These are phyloP conservation scores for Ophiocordyceps camponoti-rufipedis DNA, from an alignment of 2,329 filamentous ascomycete species.

Conservation along the genomic window DNA sequence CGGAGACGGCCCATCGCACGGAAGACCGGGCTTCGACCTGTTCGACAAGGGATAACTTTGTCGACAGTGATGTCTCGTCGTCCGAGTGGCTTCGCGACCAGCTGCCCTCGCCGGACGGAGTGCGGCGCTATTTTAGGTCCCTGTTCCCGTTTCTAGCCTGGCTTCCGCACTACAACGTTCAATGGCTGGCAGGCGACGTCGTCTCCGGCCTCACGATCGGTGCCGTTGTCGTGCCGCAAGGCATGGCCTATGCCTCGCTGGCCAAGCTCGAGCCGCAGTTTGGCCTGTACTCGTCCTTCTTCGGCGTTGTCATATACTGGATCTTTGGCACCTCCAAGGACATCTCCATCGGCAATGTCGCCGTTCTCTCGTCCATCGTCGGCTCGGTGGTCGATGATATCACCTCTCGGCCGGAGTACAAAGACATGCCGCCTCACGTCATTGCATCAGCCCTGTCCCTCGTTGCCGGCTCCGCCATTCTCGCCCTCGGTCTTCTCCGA, in stretches of 20 bases:
- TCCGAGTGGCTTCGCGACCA: constrained; percentile 20
- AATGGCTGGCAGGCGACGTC: constrained; percentile 27
- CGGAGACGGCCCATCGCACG: constrained; percentile 15
- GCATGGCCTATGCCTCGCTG: constrained; percentile 33
- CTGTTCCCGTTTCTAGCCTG: constrained; percentile 30
- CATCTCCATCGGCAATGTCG: constrained; percentile 64
- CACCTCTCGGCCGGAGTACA: constrained; percentile 14
- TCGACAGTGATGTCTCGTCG: constrained; percentile 24
- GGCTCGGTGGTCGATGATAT: constrained; percentile 22
- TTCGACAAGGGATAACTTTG: constrained; percentile 17
- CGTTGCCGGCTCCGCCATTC: constrained; percentile 28
- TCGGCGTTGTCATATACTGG: constrained; percentile 92
- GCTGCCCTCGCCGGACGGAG: constrained; percentile 12
- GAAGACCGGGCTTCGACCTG: constrained; percentile 17
- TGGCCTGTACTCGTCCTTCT: constrained; percentile 60
- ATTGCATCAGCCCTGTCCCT: constrained; percentile 29
- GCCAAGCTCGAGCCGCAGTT: constrained; percentile 29
- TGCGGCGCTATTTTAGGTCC: constrained; percentile 17
- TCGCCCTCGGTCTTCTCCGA: constrained; percentile 28
- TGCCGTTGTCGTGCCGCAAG: constrained; percentile 34
- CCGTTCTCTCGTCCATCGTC: constrained; percentile 33
- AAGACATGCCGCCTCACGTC: constrained; percentile 21
- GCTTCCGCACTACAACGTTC: constrained; percentile 30
- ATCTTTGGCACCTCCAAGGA: constrained; percentile 90
- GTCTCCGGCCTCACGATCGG: constrained; percentile 29